Conservation (phyloP, 2,329 filamentous ascomycete species). For the Chaetomium sp. region DNA sequence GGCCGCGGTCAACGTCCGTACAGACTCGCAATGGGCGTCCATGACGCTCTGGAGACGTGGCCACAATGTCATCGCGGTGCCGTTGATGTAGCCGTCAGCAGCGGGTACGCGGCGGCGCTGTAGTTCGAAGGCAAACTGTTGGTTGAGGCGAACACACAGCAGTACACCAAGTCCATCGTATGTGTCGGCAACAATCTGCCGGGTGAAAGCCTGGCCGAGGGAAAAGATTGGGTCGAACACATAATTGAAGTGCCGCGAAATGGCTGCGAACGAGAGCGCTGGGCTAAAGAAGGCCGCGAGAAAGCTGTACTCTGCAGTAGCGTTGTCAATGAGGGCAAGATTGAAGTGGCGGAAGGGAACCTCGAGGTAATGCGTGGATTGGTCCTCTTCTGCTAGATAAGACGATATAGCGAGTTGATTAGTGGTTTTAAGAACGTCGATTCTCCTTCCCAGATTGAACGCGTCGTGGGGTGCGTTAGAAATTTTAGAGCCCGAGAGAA, state of each 20-base stretch:
- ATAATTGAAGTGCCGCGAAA: conserved; percentile 76
- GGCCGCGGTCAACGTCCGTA: conserved; percentile 56
- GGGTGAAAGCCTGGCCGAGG: conserved; percentile 73
- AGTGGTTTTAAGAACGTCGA: conserved; percentile 70
- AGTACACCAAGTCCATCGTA: conserved; percentile 82
- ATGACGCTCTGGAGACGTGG: conserved; percentile 91
- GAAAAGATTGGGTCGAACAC: conserved; percentile 87
- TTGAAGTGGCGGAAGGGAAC: conserved; percentile 92
- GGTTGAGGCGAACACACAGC: conserved; percentile 87
- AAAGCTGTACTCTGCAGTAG: conserved; percentile 91
- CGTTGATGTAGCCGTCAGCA: conserved; percentile 87
- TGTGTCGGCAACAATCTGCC: conserved; percentile 65
- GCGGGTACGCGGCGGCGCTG: conserved; percentile 86
- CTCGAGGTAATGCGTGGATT: conserved; percentile 79
- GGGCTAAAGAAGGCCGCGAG: conserved; percentile 84
- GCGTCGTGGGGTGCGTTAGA: conserved; percentile 67
- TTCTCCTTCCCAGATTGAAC: conserved; percentile 79
- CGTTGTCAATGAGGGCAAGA: conserved; percentile 86
- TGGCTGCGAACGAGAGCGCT: conserved; percentile 64
- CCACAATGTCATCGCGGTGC: conserved; percentile 93
- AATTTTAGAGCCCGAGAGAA: conserved; percentile 46
- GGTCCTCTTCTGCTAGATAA: conserved; percentile 86
- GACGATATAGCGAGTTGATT: conserved; percentile 75
- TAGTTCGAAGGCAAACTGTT: conserved; percentile 88
- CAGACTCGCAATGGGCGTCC: conserved; percentile 84